Base-by-base conservation (phyloP, 164 flowering plant species). In the Brasenia schreberi region DNA sequence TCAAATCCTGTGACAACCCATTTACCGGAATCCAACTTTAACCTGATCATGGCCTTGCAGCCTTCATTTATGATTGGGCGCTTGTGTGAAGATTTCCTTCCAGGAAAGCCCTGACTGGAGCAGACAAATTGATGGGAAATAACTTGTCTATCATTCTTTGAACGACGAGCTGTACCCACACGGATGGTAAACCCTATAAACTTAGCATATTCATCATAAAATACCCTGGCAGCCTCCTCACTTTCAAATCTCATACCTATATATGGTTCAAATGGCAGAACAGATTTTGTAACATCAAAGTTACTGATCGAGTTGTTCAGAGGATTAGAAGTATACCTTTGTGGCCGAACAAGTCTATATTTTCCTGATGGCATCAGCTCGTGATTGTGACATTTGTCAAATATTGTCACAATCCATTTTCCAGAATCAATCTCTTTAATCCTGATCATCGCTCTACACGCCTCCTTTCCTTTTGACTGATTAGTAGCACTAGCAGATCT, bases 31-130 rank as follows among this genome's bases (percentile, higher is more conserved):
- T 70, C 73, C 18, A 18, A 17, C 59, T 19, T 70, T 4, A 70
- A 43, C 45, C 49, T 45, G 33, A 70, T 65, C 61, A 53, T 45
- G 6, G 73, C 73, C 61, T 65, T 61, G 68, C 73, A 70, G n/a
- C 68, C 68, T 45, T 39, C 65, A 60, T 59, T 60, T 0, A 43
- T 19, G 23, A 19, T 59, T 14, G 73, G 52, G 14, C 65, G 61
- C n/a, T 53, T 61, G 19, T 45, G 9, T 64, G 45, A 14, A 27
- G 63, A 17, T 19, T 63, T 53, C 43, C 63, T 1, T 63, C 42
- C 39, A 66, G 62, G 65, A 12, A 64, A 64, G 5, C 71, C 67
- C 12, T 64, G 59, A 12, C 56, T 64, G 5, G 71, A 69, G 18
- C 71, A 69, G 44, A 64, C 71, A 18, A 69, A 69, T 43, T 64